Evolutionary conservation across 2,329 filamentous ascomycete genomes (phyloP).

Genomic region (Talaromyces verruculosus): DNA sequence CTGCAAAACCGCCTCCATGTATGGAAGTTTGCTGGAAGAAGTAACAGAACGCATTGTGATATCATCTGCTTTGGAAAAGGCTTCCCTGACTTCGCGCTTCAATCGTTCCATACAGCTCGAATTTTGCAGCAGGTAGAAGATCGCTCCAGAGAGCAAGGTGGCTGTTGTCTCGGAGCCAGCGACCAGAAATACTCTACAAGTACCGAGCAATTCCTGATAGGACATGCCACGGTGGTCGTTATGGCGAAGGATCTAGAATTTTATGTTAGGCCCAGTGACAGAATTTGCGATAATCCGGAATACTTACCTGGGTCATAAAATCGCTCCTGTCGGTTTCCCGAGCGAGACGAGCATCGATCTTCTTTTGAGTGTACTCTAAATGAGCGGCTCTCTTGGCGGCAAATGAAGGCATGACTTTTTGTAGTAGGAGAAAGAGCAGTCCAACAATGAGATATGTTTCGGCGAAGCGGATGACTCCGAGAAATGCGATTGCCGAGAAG

Average conservation of each 20-base stretch:
- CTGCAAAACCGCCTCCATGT: constrained; percentile 45
- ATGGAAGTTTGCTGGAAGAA: constrained; percentile 30
- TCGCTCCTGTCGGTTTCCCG: constrained; percentile 24
- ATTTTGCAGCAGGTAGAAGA: constrained; percentile 44
- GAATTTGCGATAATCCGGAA: not conserved
- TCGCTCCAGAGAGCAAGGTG: constrained; percentile 44
- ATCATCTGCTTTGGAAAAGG: constrained; percentile 34
- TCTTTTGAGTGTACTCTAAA: constrained; percentile 20
- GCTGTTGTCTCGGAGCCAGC: constrained; percentile 46
- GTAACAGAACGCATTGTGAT: constrained; percentile 39
- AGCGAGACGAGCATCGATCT: constrained; percentile 16
- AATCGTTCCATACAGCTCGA: constrained; percentile 35
- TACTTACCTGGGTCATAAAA: constrained; percentile 13
- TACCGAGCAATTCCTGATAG: constrained; percentile 14
- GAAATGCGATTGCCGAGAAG: constrained; percentile 18
- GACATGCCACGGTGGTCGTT: constrained; percentile 10
- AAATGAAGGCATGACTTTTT: constrained; percentile 4
- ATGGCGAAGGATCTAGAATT: constrained; percentile 7
- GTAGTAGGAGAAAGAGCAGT: not conserved
- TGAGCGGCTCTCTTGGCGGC: constrained; percentile 13
- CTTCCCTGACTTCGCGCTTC: constrained; percentile 41
- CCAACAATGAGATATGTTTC: constrained; percentile 3
- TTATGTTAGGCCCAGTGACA: not conserved
- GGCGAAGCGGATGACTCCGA: constrained; percentile 13
- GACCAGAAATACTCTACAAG: constrained; percentile 8